phyloP scores from a whole-genome alignment of 2,329 filamentous ascomycete genomes.

The Fusarium drepaniforme region DNA sequence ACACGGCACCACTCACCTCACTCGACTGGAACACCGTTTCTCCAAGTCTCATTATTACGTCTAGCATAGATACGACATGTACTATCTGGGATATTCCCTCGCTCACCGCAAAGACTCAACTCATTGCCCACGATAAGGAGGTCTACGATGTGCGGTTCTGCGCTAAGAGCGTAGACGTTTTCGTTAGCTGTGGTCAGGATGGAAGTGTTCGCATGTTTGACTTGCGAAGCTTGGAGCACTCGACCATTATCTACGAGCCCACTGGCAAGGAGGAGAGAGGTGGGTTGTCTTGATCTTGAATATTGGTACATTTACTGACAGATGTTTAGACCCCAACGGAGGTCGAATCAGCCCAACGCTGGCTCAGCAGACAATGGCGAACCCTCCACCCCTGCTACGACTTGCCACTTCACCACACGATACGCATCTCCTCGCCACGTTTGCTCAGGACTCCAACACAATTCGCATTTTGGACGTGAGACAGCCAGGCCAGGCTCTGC shows the following conservation, averaged over 20 bases:
- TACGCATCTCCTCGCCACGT: slow-evolving; percentile 95
- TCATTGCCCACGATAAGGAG: slow-evolving; percentile 99
- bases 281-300: slow-evolving; percentile 52
- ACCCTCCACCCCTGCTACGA: slow-evolving; percentile 82
- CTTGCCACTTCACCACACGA: slow-evolving; percentile 95
- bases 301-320: slow-evolving; percentile 32
- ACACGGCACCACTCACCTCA: slow-evolving; percentile 95
- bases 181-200: slow-evolving; percentile 97
- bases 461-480: slow-evolving; percentile 97
- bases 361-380: slow-evolving; percentile 81
- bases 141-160: slow-evolving; percentile 99
- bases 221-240: slow-evolving; percentile 93
- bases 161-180: slow-evolving; percentile 97
- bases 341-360: slow-evolving; percentile 80
- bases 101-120: slow-evolving; percentile 95
- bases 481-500: slow-evolving; percentile 92
- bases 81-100: slow-evolving; percentile 99
- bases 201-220: slow-evolving; percentile 99
- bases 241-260: slow-evolving; percentile 98
- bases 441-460: slow-evolving; percentile 91
- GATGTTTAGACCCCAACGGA: slow-evolving; percentile 63
- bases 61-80: slow-evolving; percentile 98
- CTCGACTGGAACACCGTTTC: slow-evolving; percentile 99
- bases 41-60: slow-evolving; percentile 97
- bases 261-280: slow-evolving; percentile 85